These are phyloP conservation scores for Leavenworthia alabamica DNA, from an alignment of 345 rosid species.

Conservation along the genomic window DNA sequence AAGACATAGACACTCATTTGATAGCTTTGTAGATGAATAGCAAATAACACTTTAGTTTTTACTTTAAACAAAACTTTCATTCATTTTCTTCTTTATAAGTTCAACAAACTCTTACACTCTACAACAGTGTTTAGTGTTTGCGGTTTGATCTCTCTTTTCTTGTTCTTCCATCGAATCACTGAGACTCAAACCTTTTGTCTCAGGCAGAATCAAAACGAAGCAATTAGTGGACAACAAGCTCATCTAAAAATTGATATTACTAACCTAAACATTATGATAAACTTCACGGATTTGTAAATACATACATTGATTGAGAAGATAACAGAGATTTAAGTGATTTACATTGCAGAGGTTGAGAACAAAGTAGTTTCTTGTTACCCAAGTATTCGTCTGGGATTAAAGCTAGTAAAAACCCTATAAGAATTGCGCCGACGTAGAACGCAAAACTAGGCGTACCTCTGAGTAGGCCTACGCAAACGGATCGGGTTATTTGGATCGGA, in stretches of 20 bases:
- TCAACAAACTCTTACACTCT: background rate
- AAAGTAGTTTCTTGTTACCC: no score
- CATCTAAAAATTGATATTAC: constrained; percentile 36
- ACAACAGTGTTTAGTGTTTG: background rate
- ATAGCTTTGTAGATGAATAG: constrained; percentile 27
- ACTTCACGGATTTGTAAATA: no score
- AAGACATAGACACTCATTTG: constrained; percentile 43
- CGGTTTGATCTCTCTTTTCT: constrained; percentile 21
- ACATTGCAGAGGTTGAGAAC: no score
- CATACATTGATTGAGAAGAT: no score
- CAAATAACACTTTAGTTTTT: constrained; percentile 4
- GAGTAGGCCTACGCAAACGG: no score
- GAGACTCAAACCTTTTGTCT: constrained; percentile 31
- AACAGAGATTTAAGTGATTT: no score
- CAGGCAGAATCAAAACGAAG: constrained; percentile 29
- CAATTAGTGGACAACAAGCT: constrained; percentile 33
- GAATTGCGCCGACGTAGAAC: no score
- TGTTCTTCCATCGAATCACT: constrained; percentile 40
- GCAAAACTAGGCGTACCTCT: no score
- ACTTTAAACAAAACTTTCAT: background rate
- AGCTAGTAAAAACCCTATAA: no score
- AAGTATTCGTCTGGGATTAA: no score
- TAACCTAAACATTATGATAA: constrained; percentile 37
- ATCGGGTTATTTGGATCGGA: no score
- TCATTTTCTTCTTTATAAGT: background rate